Base-by-base conservation (phyloP, 208 protist species). In the Borovskyia barvae region DNA sequence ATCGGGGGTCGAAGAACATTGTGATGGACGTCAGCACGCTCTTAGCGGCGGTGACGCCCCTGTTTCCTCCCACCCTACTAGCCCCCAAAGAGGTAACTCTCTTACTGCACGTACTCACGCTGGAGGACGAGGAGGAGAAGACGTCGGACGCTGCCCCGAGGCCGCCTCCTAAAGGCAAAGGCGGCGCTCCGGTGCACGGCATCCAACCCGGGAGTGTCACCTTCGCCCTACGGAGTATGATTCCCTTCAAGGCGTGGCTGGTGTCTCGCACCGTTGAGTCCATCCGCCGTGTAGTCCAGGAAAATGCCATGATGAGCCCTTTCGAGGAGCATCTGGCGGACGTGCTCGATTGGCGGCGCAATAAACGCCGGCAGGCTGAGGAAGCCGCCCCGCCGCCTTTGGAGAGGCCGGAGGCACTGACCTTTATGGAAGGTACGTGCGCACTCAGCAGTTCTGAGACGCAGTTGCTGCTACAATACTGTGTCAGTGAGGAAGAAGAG, bases 371-470 rank as follows among this genome's bases (percentile, higher is more conserved):
- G 22, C 63, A 69, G 39, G 14, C 37, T n/a, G 36, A 8, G 6
- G 63, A 69, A 47, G 35, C 53, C 11, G 33, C 63, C 0, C 66
- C 62, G 14, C 66, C 66, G 28, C 55, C 65, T 26, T 52, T 83
- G 46, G 12, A 46, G 32, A 25, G 22, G 25, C 26, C 37, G 17
- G 76, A 83, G 56, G 61, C 52, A 3, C 33, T 59, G 11, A 8
- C 4, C 24, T 85, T 85, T 29, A 57, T 85, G 20, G 52, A 66
- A 20, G 22, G 20, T 0, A 46, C 45, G 11, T 54, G 65, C 30
- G 54, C 56, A 11, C 68, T 87, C 11, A 80, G 66, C 39, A 66
- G 57, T 33, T 91, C 87, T 11, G 67, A 87, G 62, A 66, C 84
- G 0, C 53, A 77, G 42, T 47, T 77, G 26, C 35, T 91, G 22